Evolutionary conservation across 768 basidiomycete species (phyloP), one percentile per base, ranked within the genome.

Genomic region (Amanita pseudoporphyria): DNA sequence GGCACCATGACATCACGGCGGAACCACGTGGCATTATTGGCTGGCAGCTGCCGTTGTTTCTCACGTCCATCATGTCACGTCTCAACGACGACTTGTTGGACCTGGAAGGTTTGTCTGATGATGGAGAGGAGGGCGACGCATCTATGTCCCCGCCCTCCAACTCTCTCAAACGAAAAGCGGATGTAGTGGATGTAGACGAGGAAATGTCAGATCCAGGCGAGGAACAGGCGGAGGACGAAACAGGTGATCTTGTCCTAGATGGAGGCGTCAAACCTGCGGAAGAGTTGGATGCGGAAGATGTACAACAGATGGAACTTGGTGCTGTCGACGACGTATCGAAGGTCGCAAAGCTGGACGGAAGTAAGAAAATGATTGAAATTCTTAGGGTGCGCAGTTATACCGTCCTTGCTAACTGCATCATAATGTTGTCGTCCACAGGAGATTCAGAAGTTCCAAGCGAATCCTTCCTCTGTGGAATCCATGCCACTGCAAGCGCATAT

Each of bases 191-290:
- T 19, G 62, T 67, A 5, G 83, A 81, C 57, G 72, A 69, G 18
- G 73, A 73, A 28, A 78, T 81, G 69, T 77, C 77, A 7, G 81
- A 78, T 24, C 73, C 67, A 1, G 76, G 73, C 30, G 77, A 72
- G 31, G 72, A 70, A 28, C 71, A 65, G 18, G 77, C 61, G 16
- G 74, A 68, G 6, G 73, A 65, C 30, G 72, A 74, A 32, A 64
- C 74, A 5, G 75, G 74, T 0, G 74, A 73, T 5, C 72, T 94
- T 12, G 82, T 90, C 4, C 72, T 87, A 0, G 87, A 87, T 48
- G 94, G 93, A 0, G 95, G 95, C 9, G 72, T 94, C 10, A 81
- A 79, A 56, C 95, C 95, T 12, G 91, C 94, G n/a, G 93, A 97
- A 33, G 94, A 99, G 67, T 71, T 98, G 38, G 93, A 97, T 62